phyloP scores from a whole-genome alignment of 495 filamentous ascomycete genomes.

The Hypoxylon perforatum region DNA sequence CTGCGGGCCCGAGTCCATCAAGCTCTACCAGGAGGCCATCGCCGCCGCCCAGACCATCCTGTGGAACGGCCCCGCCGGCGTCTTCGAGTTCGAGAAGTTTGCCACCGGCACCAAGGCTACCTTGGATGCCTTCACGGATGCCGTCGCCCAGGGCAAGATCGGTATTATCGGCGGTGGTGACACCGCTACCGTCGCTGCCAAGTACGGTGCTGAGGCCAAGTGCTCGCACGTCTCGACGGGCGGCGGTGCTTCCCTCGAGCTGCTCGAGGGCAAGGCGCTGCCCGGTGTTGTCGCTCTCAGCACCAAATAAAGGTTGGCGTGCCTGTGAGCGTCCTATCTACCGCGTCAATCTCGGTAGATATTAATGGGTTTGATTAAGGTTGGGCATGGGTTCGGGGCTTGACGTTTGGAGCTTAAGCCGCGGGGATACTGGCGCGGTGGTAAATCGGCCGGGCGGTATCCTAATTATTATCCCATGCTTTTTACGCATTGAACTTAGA shows the following conservation, averaged over 20 bases:
- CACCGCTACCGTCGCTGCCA: slow-evolving; percentile 96
- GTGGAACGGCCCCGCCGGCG: slow-evolving; percentile 97
- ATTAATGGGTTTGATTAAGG: slow-evolving; percentile 36
- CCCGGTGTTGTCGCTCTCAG: slow-evolving; percentile 92
- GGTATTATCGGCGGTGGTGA: slow-evolving; percentile 99
- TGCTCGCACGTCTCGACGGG: slow-evolving; percentile 98
- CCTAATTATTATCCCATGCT: slow-evolving; percentile 46
- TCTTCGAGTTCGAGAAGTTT: slow-evolving; percentile 97
- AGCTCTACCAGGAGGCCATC: slow-evolving; percentile 88
- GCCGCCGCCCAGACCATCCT: slow-evolving; percentile 93
- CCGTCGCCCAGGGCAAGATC: slow-evolving; percentile 82
- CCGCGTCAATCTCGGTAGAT: background rate
- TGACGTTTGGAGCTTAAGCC: slow-evolving; percentile 26
- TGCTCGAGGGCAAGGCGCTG: slow-evolving; percentile 96
- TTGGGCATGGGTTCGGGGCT: slow-evolving; percentile 1
- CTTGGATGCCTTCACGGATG: slow-evolving; percentile 84
- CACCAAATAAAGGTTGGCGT: slow-evolving; percentile 60
- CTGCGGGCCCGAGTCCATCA: slow-evolving; percentile 85
- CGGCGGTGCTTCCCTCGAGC: slow-evolving; percentile 93
- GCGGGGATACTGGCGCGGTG: slow-evolving; percentile 30
- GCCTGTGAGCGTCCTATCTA: slow-evolving; percentile 15
- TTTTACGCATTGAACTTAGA: slow-evolving; percentile 24
- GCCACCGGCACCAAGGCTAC: slow-evolving; percentile 89
- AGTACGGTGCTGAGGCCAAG: slow-evolving; percentile 95
- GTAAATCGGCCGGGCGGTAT: slow-evolving; percentile 20